These are phyloP conservation scores for Leishmania gerbilli DNA, from an alignment of 208 protist genomes.

Conservation along the genomic window DNA sequence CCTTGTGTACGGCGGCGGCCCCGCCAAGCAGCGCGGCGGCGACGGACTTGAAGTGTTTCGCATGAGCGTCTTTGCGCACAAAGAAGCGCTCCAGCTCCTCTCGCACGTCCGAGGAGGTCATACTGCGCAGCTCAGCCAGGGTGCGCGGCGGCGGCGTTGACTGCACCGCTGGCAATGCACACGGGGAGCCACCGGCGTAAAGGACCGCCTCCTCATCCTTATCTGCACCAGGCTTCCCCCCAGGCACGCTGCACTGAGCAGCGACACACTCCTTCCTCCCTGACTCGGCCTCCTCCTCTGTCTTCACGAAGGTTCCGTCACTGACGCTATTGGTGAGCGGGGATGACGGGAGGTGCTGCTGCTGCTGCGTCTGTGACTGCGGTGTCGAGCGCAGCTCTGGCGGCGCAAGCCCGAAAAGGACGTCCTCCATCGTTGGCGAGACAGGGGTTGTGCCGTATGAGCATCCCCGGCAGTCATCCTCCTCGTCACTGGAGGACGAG, in stretches of 20 bases:
- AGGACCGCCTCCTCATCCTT: not conserved
- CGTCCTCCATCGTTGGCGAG: constrained; percentile 24
- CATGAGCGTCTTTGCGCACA: constrained; percentile 31
- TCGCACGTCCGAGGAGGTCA: constrained; percentile 75
- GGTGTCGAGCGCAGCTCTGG: not conserved
- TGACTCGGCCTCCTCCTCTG: not conserved
- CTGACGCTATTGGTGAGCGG: not conserved
- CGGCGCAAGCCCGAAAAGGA: constrained; percentile 19
- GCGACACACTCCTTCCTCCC: not conserved
- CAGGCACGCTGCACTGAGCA: not conserved
- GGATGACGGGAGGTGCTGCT: not conserved
- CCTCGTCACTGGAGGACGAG: constrained; percentile 7
- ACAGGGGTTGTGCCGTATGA: not conserved
- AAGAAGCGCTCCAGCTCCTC: constrained; percentile 71
- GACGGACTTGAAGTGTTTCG: constrained; percentile 34
- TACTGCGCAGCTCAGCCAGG: constrained; percentile 40
- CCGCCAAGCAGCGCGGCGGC: constrained; percentile 3
- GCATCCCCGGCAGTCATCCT: not conserved
- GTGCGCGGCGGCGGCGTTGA: constrained; percentile 16
- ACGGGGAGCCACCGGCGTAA: constrained; percentile 32
- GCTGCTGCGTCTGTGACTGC: not conserved
- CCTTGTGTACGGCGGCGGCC: not conserved
- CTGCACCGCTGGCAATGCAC: constrained; percentile 24
- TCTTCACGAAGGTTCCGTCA: not conserved
- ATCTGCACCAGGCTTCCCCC: not conserved